Conservation (phyloP, 495 filamentous ascomycete species). For the Aspergillus hancockii region DNA sequence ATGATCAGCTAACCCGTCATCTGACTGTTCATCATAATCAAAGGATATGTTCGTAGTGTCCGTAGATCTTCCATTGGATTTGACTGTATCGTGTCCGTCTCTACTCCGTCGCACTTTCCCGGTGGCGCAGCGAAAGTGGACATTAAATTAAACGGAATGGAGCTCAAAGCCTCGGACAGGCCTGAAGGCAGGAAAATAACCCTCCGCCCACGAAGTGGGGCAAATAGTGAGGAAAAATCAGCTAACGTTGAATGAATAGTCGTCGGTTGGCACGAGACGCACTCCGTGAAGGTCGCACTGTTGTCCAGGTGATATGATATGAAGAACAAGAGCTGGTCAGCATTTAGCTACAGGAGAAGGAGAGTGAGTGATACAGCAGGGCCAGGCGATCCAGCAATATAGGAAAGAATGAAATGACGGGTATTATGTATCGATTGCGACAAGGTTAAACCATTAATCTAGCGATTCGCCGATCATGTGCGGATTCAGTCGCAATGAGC, state of each 20-base stretch:
- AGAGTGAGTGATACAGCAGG: conserved; percentile 1
- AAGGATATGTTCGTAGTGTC: background rate
- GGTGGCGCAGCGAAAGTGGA: background rate
- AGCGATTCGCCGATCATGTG: background rate
- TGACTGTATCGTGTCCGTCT: background rate
- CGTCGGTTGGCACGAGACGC: background rate
- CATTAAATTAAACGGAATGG: background rate
- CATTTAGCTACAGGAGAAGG: background rate
- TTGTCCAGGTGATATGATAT: background rate
- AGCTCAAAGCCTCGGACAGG: background rate
- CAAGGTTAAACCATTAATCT: background rate
- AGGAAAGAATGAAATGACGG: background rate
- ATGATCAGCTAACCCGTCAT: background rate
- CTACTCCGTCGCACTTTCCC: background rate
- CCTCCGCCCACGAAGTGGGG: conserved; percentile 3
- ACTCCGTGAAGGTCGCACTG: background rate
- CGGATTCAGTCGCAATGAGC: background rate
- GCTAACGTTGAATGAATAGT: conserved; percentile 1
- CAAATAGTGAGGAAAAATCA: background rate
- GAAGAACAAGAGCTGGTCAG: background rate
- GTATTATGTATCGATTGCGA: background rate
- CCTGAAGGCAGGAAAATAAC: background rate
- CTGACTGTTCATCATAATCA: conserved; percentile 2
- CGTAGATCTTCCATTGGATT: background rate
- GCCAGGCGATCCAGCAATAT: background rate